Evolutionary conservation across 441 rosid species (phyloP), one percentile per base, ranked within the genome.

Genomic region (Erodium texanum): DNA sequence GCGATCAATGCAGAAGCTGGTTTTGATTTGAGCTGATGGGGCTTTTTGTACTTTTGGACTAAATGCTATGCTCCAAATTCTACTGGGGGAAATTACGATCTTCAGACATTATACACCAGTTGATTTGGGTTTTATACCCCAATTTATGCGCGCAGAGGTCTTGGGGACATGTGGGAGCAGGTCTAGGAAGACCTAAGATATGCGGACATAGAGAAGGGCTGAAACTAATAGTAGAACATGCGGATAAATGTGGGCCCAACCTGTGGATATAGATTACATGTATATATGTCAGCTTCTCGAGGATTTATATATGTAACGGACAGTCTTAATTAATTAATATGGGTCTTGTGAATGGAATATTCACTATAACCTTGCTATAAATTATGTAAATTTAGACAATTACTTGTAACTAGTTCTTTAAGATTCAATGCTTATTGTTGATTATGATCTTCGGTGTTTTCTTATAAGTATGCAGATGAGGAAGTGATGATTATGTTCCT

Each of bases 1-100:
- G 91, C 97, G 38, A 92, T 94, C 80, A 89, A 80, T 74, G 94
- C 99, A 27, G 99, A 92, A 62, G 99, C 99, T 4, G 99, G 99
- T 71, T 94, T 94, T 76, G 97, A 94, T 85, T 78, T 94, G 82
- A 92, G 99, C 76, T 94, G 82, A 89, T 81, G 70, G 75, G 38
- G 15, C 56, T 48, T 45, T 45, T 12, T 22, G 24, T 19, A 0
- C 0, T 7, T 18, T 1, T 19, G 61, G 61, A 7, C 24, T 19
- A 54, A 52, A 54, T 18, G 61, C 14, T 20, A 19, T 24, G 32
- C 24, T 11, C 7, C 34, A 61, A 61, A 3, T 29, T 23, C 32
- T 9, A 22, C 11, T 58, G 63, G 29, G 63, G 63, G 5, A 58
- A 58, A 9, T 11, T 48, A 48, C 19, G 0, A n/a, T n/a, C 56